phyloP scores from a whole-genome alignment of 495 filamentous ascomycete genomes.

The Aspergillus steynii region DNA sequence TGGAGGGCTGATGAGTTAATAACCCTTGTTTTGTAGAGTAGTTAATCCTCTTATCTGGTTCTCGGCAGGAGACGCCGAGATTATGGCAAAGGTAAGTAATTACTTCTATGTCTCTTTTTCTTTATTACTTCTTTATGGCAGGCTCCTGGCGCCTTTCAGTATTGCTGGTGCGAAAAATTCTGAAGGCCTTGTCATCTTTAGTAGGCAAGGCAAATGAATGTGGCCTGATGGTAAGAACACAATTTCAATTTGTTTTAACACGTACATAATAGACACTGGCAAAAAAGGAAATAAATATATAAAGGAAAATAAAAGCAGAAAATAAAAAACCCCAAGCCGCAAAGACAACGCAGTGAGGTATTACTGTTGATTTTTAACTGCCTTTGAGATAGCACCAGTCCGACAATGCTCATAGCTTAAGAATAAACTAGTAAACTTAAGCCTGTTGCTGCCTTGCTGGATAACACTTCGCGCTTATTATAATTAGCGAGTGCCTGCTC shows the following conservation, averaged over 20 bases:
- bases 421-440: neutral
- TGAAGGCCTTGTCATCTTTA: constrained; percentile 2
- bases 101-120: neutral
- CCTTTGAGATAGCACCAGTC: neutral
- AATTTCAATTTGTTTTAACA: constrained; percentile 1
- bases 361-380: neutral
- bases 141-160: neutral
- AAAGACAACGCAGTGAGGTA: constrained; percentile 2
- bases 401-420: neutral
- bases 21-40: neutral
- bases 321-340: neutral
- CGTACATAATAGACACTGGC: neutral
- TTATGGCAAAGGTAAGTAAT: constrained; percentile 4
- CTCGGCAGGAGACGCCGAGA: constrained; percentile 2
- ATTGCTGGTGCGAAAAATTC: neutral
- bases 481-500: neutral
- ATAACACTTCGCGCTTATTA: neutral
- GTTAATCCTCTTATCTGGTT: constrained; percentile 4
- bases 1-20: constrained; percentile 3
- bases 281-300: neutral
- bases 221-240: neutral
- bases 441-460: neutral
- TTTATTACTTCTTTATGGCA: neutral
- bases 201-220: constrained; percentile 4
- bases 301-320: neutral